phyloP scores from a whole-genome alignment of 2,329 filamentous ascomycete species.

The Pseudophaeomoniella oleicola region DNA sequence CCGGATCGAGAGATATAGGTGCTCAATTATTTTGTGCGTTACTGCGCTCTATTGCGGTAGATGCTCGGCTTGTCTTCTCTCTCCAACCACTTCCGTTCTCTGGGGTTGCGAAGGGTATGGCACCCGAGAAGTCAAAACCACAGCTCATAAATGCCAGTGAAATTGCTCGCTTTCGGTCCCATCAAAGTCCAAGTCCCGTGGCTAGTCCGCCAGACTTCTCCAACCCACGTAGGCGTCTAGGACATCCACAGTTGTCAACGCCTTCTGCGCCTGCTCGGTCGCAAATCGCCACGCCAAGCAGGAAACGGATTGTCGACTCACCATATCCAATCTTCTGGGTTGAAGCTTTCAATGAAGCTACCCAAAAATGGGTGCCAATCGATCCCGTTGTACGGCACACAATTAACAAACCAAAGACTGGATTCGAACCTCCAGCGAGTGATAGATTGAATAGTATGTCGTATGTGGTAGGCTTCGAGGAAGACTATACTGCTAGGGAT shows the following conservation, averaged over 20 bases:
- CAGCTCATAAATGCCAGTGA: slow-evolving; percentile 18
- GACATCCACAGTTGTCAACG: slow-evolving; percentile 20
- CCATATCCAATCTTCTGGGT: slow-evolving; percentile 84
- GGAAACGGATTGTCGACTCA: slow-evolving; percentile 38
- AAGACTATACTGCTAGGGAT: slow-evolving; percentile 63
- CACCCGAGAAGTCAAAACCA: slow-evolving; percentile 24
- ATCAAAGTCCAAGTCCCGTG: not conserved
- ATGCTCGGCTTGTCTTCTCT: slow-evolving; percentile 75
- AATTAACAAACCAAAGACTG: slow-evolving; percentile 55
- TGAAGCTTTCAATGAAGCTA: slow-evolving; percentile 70
- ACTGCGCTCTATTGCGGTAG: slow-evolving; percentile 66
- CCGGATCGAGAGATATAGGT: slow-evolving; percentile 78
- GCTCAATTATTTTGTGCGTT: slow-evolving; percentile 84
- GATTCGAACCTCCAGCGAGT: slow-evolving; percentile 66
- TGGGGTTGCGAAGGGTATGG: slow-evolving; percentile 27
- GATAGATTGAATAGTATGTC: slow-evolving; percentile 63
- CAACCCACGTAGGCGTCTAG: slow-evolving; percentile 12
- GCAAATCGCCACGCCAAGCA: slow-evolving; percentile 1
- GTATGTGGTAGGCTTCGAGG: slow-evolving; percentile 77
- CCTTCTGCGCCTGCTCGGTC: slow-evolving; percentile 7
- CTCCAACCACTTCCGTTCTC: slow-evolving; percentile 67
- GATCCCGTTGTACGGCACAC: slow-evolving; percentile 72
- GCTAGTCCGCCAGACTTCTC: not conserved
- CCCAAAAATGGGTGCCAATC: slow-evolving; percentile 83
- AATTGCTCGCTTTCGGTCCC: slow-evolving; percentile 8